These are phyloP conservation scores for Clausena lansium DNA, from an alignment of 345 rosid species.

Conservation along the genomic window DNA sequence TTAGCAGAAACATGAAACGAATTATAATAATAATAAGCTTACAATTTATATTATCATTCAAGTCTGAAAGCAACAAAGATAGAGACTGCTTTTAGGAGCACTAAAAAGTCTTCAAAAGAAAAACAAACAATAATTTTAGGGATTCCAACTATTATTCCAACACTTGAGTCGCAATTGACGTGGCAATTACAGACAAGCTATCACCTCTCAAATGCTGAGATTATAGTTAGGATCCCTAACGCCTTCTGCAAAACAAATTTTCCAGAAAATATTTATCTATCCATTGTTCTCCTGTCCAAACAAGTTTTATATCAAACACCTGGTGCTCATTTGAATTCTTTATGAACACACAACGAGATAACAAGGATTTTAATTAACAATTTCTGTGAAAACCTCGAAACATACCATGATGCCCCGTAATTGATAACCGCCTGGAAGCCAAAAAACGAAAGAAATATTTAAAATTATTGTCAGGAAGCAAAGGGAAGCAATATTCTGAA, in stretches of 20 bases:
- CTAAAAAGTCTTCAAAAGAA: too few species aligned
- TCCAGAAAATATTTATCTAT: not conserved
- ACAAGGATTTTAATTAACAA: not conserved
- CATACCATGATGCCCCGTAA: conserved; percentile 68
- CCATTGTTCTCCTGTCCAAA: not conserved
- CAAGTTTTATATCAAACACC: conserved; percentile 48
- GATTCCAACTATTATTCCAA: too few species aligned
- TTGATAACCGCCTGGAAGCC: conserved; percentile 51
- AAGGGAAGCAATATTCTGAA: not conserved
- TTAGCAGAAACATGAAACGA: not conserved
- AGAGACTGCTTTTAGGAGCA: too few species aligned
- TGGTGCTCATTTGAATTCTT: conserved; percentile 9
- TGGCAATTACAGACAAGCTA: too few species aligned
- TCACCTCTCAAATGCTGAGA: too few species aligned
- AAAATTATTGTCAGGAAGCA: not conserved
- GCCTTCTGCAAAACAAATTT: not conserved
- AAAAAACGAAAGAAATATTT: not conserved
- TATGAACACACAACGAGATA: not conserved
- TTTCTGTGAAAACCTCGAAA: not conserved
- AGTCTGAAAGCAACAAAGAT: not conserved
- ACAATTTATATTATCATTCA: not conserved
- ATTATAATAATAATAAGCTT: not conserved
- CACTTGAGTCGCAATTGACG: too few species aligned
- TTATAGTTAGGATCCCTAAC: too few species aligned
- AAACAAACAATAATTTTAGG: too few species aligned